Evolutionary conservation across 1,284 basidiomycete species (phyloP).

Genomic region (Ustilago hordei): DNA sequence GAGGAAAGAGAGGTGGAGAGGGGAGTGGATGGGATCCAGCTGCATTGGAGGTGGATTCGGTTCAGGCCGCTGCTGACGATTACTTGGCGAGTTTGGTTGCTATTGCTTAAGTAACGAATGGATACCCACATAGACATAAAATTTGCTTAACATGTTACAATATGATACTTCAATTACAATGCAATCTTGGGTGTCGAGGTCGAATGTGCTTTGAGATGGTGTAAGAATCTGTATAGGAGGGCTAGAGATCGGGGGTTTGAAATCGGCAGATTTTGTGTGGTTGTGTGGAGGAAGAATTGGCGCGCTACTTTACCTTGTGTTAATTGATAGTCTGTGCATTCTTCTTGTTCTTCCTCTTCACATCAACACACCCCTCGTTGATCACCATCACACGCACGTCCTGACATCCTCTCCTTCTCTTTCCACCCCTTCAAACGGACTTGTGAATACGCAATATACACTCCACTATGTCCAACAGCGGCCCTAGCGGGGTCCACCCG

Average conservation of each 20-base stretch:
- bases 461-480: background rate
- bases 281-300: constrained; percentile 1
- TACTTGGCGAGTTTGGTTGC: constrained; percentile 38
- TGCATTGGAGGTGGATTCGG: constrained; percentile 38
- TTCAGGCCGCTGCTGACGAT: constrained; percentile 48
- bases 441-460: background rate
- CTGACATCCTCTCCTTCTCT: background rate
- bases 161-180: constrained; percentile 2
- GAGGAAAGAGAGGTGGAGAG: constrained; percentile 4
- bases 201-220: background rate
- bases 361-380: background rate
- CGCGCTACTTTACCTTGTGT: background rate
- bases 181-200: background rate
- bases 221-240: background rate
- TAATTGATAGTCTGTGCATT: background rate
- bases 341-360: background rate
- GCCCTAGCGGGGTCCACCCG: constrained; percentile 17
- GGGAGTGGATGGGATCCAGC: constrained; percentile 35
- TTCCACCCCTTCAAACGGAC: too few relatives aligned
- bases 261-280: constrained; percentile 2
- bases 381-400: too few relatives aligned
- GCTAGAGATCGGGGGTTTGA: background rate
- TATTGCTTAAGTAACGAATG: constrained; percentile 14
- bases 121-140: background rate
- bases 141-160: constrained; percentile 1